phyloP scores from a whole-genome alignment of 2,329 filamentous ascomycete genomes.

The Aaosphaeria arxii region DNA sequence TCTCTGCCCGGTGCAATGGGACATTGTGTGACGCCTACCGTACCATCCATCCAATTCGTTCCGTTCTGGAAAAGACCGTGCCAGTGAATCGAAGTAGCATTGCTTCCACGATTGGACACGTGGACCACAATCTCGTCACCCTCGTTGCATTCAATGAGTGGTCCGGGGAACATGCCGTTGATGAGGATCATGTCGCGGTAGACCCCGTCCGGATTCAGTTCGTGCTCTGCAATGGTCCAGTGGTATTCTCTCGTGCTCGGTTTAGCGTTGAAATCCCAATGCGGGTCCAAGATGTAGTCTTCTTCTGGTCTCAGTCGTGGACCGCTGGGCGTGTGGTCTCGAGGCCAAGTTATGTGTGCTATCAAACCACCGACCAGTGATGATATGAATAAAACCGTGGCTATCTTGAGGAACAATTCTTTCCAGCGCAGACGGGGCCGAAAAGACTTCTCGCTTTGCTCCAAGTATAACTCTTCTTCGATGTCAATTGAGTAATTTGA shows the following conservation, averaged over 20 bases:
- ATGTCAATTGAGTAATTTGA: no score
- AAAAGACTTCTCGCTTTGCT: no score
- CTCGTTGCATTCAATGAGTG: slow-evolving; percentile 47
- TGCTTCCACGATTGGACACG: slow-evolving; percentile 52
- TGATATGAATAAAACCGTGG: no score
- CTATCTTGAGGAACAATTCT: no score
- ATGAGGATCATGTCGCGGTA: slow-evolving; percentile 42
- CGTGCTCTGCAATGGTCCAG: slow-evolving; percentile 59
- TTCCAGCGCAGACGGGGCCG: no score
- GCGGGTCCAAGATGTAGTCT: slow-evolving; percentile 51
- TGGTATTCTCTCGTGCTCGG: slow-evolving; percentile 55
- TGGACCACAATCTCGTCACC: slow-evolving; percentile 67
- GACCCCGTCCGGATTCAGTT: slow-evolving; percentile 57
- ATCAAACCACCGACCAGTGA: no score
- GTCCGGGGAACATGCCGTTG: slow-evolving; percentile 40
- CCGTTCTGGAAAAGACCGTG: slow-evolving; percentile 57
- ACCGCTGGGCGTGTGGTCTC: background rate
- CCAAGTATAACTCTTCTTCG: no score
- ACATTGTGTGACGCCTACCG: slow-evolving; percentile 47
- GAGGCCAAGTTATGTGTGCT: no score
- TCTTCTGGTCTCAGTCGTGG: slow-evolving; percentile 19
- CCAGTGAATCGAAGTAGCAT: slow-evolving; percentile 62
- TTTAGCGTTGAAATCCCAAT: slow-evolving; percentile 55
- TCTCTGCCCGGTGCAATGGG: slow-evolving; percentile 55
- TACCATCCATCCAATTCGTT: slow-evolving; percentile 52